Conservation (phyloP, 1,284 basidiomycete species). For the Trichosporon asahii region DNA sequence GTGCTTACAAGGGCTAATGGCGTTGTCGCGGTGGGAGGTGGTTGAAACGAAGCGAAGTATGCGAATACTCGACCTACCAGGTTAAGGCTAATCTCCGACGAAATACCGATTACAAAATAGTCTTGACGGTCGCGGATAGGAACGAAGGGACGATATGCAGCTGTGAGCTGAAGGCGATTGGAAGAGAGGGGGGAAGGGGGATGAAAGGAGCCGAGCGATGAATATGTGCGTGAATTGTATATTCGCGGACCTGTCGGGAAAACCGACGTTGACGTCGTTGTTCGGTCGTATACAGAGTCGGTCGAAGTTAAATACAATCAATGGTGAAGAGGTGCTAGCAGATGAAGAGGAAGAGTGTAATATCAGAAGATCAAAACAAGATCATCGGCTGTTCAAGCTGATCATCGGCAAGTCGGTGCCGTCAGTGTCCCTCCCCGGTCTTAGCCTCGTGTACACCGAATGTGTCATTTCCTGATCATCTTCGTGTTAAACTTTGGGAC, state of each 20-base stretch:
- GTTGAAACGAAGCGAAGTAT: background rate
- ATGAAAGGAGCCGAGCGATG: background rate
- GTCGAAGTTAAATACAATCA: background rate
- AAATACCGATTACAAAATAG: background rate
- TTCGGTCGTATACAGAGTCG: background rate
- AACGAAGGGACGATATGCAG: background rate
- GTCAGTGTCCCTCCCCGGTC: background rate
- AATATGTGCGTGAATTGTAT: background rate
- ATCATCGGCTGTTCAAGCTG: background rate
- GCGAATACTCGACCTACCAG: background rate
- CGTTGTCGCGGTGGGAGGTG: no score
- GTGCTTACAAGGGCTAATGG: background rate
- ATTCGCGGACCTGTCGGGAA: conserved; percentile 1
- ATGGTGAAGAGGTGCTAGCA: background rate
- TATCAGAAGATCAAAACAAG: background rate
- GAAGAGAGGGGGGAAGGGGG: background rate
- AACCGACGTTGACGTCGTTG: background rate
- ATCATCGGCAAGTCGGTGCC: background rate
- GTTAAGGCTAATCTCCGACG: background rate
- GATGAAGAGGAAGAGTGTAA: background rate
- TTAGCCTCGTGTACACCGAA: background rate
- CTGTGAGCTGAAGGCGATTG: background rate
- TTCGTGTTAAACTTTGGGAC: background rate
- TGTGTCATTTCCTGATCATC: background rate
- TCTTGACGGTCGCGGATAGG: background rate